phyloP scores from a whole-genome alignment of 2,329 filamentous ascomycete genomes.

The Gyromitra esculenta region DNA sequence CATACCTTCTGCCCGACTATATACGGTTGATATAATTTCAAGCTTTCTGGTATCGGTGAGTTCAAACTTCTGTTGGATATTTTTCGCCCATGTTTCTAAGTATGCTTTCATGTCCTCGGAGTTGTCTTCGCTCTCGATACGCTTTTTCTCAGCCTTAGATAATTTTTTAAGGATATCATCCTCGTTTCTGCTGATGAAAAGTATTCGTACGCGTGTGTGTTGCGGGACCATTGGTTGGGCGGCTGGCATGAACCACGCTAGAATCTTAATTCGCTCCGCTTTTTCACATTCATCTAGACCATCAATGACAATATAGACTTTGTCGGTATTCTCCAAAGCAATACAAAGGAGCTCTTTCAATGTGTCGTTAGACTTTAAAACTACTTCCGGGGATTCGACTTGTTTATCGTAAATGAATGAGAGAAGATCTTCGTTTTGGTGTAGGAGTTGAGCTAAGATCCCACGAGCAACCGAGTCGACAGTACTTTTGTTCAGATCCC shows the following conservation, averaged over 20 bases:
- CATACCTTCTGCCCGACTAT: constrained; percentile 55
- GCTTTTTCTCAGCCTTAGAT: constrained; percentile 54
- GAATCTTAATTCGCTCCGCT: constrained; percentile 58
- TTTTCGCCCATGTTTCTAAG: constrained; percentile 50
- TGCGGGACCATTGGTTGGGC: constrained; percentile 49
- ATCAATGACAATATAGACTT: constrained; percentile 62
- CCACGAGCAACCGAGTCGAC: constrained; percentile 59
- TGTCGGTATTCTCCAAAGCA: constrained; percentile 57
- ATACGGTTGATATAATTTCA: constrained; percentile 54
- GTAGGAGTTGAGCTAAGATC: constrained; percentile 59
- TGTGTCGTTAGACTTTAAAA: constrained; percentile 55
- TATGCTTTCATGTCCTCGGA: constrained; percentile 58
- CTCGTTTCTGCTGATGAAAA: constrained; percentile 59
- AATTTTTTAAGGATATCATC: constrained; percentile 58
- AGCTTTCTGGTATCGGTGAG: constrained; percentile 40
- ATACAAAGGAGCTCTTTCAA: constrained; percentile 59
- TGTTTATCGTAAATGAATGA: constrained; percentile 59
- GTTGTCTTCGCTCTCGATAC: constrained; percentile 56
- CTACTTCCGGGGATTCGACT: constrained; percentile 56
- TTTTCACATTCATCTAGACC: constrained; percentile 63
- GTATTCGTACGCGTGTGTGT: constrained; percentile 58
- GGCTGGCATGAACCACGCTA: constrained; percentile 58
- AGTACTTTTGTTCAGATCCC: constrained; percentile 57
- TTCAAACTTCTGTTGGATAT: constrained; percentile 57
- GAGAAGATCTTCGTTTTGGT: constrained; percentile 58